Percentiles rank a stretch among this genome's conserved stretches.
phyloP scores from a whole-genome alignment of 2,329 filamentous ascomycete species.

The Trichoderma endophyticum region DNA sequence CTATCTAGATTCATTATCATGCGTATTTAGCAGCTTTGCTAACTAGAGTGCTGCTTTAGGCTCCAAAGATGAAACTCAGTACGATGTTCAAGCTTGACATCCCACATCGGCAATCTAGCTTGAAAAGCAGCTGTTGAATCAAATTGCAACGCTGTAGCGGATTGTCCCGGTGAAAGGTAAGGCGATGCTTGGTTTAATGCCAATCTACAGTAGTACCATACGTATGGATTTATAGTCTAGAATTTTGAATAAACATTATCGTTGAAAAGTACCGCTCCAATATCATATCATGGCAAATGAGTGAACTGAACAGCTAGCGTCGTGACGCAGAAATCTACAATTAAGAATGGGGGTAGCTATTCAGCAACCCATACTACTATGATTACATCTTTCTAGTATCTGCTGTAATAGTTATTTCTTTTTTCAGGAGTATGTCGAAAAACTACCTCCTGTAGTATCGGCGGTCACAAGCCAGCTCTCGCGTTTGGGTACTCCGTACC shows the following conservation, averaged over 20 bases:
- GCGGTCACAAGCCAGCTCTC: not conserved
- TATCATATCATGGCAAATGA: not conserved
- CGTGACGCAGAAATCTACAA: not conserved
- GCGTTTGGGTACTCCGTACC: not conserved
- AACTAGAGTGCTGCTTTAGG: not conserved
- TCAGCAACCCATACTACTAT: too few species aligned
- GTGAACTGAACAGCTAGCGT: not conserved
- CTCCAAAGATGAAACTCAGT: not conserved
- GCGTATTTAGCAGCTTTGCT: not conserved
- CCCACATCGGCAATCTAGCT: not conserved
- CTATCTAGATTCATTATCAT: not conserved
- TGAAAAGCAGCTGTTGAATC: not conserved
- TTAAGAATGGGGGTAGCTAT: not conserved
- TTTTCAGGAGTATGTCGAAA: not conserved
- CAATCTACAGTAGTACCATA: not conserved
- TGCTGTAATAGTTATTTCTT: too few species aligned
- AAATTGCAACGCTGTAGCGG: not conserved
- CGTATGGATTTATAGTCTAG: not conserved
- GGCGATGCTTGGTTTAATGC: not conserved
- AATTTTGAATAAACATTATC: not conserved
- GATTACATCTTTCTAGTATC: too few species aligned
- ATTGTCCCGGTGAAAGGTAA: not conserved
- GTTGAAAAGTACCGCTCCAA: not conserved
- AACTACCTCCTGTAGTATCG: not conserved
- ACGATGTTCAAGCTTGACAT: not conserved